Evolutionary conservation across 2,329 filamentous ascomycete species (phyloP).

Genomic region (Neocatenulostroma microsporum): DNA sequence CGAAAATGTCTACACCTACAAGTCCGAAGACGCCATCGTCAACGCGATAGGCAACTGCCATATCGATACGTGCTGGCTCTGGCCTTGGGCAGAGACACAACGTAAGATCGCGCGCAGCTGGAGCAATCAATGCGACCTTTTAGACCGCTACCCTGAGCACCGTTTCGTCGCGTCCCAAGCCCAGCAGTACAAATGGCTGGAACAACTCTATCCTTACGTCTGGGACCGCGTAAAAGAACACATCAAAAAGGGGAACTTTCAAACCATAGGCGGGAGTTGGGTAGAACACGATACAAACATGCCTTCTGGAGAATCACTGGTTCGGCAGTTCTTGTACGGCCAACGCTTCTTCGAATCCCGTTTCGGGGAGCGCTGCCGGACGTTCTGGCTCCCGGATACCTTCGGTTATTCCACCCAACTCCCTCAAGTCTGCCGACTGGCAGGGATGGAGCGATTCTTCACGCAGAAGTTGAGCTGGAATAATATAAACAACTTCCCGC

Average conservation of each 20-base stretch:
- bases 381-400: conserved; percentile 97
- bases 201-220: conserved; percentile 76
- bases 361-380: conserved; percentile 80
- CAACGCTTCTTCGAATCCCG: conserved; percentile 90
- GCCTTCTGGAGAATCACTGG: conserved; percentile 88
- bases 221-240: conserved; percentile 88
- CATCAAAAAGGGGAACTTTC: conserved; percentile 82
- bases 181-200: conserved; percentile 98
- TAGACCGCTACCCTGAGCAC: conserved; percentile 91
- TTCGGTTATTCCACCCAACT: conserved; percentile 96
- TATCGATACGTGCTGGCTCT: conserved; percentile 97
- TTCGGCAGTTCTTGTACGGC: conserved; percentile 90
- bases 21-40: conserved; percentile 60
- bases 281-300: conserved; percentile 98
- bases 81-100: conserved; percentile 97
- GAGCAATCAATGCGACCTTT: conserved; percentile 91
- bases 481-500: conserved; percentile 98
- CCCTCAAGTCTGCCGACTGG: conserved; percentile 82
- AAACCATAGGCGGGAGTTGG: conserved; percentile 96
- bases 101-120: conserved; percentile 92
- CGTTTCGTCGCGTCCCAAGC: conserved; percentile 89
- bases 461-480: conserved; percentile 99
- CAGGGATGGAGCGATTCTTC: conserved; percentile 95
- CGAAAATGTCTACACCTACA: conserved; percentile 65
- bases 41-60: conserved; percentile 93